A percentile compares a stretch with the other conserved stretches of the same genome.
phyloP scores from a whole-genome alignment of 768 basidiomycete species.

The Xerocomus spinulosus region DNA sequence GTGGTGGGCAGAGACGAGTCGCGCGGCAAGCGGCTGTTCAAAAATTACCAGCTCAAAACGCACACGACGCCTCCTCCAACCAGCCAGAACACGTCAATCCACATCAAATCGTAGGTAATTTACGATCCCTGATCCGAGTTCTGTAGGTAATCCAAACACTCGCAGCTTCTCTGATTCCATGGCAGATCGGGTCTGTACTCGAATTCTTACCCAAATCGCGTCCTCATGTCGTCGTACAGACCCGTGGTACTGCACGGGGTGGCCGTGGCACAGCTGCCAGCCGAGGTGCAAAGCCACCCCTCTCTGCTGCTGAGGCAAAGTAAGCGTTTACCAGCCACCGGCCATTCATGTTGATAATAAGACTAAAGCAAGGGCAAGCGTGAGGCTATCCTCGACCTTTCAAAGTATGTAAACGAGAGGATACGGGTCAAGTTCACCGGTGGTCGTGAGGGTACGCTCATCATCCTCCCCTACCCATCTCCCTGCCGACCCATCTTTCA shows the following conservation, averaged over 20 bases:
- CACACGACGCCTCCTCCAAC: constrained; percentile 5
- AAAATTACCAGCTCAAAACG: constrained; percentile 19
- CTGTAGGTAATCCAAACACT: constrained; percentile 15
- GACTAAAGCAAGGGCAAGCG: constrained; percentile 48
- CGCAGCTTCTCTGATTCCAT: constrained; percentile 15
- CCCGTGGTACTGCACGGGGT: constrained; percentile 53
- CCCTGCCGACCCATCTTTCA: background rate
- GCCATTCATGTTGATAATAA: constrained; percentile 27
- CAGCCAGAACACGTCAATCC: constrained; percentile 18
- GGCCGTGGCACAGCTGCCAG: constrained; percentile 37
- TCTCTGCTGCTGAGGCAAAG: constrained; percentile 22
- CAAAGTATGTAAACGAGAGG: constrained; percentile 88
- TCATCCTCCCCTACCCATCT: background rate
- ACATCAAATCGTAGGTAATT: constrained; percentile 14
- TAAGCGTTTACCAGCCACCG: constrained; percentile 13
- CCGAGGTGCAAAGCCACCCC: constrained; percentile 18
- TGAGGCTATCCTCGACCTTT: constrained; percentile 92
- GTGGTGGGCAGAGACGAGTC: constrained; percentile 22
- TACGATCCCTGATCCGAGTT: background rate
- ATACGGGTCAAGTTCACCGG: constrained; percentile 98
- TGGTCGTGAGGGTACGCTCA: constrained; percentile 76
- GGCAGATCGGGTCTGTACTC: constrained; percentile 31
- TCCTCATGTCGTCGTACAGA: constrained; percentile 39
- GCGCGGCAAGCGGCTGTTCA: constrained; percentile 36
- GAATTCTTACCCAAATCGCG: background rate